These are phyloP conservation scores for Thalassiosira delicatula DNA, from an alignment of 352 stramenopile genomes.

Conservation along the genomic window DNA sequence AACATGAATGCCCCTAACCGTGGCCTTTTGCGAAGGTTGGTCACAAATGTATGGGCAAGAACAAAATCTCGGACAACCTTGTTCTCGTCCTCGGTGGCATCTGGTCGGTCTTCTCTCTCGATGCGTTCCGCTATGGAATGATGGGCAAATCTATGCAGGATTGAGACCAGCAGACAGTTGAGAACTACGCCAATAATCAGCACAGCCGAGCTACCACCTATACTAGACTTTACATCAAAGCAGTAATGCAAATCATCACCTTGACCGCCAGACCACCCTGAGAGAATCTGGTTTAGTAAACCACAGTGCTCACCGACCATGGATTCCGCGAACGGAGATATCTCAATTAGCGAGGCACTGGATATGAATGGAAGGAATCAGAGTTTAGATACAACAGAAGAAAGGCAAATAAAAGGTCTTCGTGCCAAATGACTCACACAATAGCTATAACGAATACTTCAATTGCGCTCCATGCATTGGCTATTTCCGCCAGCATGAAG, in stretches of 20 bases:
- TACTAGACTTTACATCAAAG: conserved; percentile 81
- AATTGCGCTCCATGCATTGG: conserved; percentile 84
- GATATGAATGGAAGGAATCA: conserved; percentile 27
- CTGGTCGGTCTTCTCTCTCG: conserved; percentile 61
- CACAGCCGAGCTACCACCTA: conserved; percentile 67
- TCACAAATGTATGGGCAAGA: conserved; percentile 60
- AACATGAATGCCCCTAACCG: conserved; percentile 55
- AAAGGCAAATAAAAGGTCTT: background rate
- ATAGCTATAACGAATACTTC: conserved; percentile 86
- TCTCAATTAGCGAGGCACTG: conserved; percentile 82
- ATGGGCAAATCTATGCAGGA: conserved; percentile 73
- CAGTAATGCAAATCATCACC: conserved; percentile 73
- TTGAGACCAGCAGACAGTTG: conserved; percentile 74
- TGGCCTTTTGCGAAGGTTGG: conserved; percentile 38
- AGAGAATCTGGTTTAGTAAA: conserved; percentile 75
- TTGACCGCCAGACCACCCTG: conserved; percentile 46
- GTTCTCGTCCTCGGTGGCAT: conserved; percentile 48
- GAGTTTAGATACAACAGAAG: background rate
- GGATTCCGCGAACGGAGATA: conserved; percentile 84
- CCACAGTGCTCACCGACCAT: conserved; percentile 85
- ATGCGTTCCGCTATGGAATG: conserved; percentile 73
- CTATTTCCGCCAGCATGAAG: conserved; percentile 80
- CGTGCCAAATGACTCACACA: conserved; percentile 29
- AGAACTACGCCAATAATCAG: conserved; percentile 75
- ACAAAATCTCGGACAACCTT: conserved; percentile 56